phyloP scores from a whole-genome alignment of 2,329 filamentous ascomycete species.

The Fusarium cyanostomum region DNA sequence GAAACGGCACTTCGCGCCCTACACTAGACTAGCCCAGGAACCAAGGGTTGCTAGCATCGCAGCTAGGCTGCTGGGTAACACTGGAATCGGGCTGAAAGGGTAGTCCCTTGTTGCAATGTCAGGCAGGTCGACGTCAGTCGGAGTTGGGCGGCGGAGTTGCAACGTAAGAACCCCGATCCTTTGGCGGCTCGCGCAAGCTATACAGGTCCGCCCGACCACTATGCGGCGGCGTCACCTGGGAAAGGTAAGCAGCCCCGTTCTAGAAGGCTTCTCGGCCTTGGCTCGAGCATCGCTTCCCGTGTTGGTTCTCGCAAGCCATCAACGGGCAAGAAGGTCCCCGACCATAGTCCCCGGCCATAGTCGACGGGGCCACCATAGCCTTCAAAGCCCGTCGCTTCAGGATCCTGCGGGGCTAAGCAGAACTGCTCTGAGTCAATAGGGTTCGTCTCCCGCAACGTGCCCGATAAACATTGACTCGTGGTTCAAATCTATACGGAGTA shows the following conservation, averaged over 20 bases:
- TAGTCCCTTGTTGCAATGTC: neutral
- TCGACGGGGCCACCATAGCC: too few relatives aligned
- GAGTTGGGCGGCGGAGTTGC: conserved; percentile 21
- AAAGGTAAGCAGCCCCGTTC: conserved; percentile 33
- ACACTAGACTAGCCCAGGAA: conserved; percentile 28
- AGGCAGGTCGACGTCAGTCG: conserved; percentile 15
- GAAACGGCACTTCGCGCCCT: conserved; percentile 23
- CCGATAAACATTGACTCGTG: too few relatives aligned
- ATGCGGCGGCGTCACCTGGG: neutral
- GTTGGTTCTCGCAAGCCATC: too few relatives aligned
- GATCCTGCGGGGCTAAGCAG: too few relatives aligned
- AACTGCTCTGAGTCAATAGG: too few relatives aligned
- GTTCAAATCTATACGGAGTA: too few relatives aligned
- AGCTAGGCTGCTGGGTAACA: neutral
- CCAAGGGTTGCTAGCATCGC: conserved; percentile 18
- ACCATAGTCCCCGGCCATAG: too few relatives aligned
- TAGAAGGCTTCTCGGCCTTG: conserved; percentile 25
- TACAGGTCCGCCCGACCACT: neutral
- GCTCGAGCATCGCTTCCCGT: neutral
- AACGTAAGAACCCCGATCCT: conserved; percentile 27
- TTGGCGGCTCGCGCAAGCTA: neutral
- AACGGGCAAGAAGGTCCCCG: too few relatives aligned
- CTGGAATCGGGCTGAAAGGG: neutral
- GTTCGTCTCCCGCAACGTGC: too few relatives aligned
- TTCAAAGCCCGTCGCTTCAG: too few relatives aligned